phyloP scores from a whole-genome alignment of 768 basidiomycete genomes.

The Xerocomellus dryophilus region DNA sequence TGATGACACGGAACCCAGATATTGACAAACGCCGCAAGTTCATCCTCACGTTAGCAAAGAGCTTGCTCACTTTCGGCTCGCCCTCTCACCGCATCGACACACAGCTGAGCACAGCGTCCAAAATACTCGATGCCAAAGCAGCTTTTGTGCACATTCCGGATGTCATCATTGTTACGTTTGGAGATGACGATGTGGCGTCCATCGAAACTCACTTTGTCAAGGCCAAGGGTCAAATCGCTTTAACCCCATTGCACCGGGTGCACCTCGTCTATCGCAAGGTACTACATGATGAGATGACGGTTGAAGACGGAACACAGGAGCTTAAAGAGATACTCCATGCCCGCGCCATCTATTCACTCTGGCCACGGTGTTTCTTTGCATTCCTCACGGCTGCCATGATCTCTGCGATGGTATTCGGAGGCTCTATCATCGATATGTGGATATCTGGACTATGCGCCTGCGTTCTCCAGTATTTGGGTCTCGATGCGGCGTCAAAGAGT shows the following conservation, averaged over 20 bases:
- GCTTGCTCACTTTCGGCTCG: constrained; percentile 89
- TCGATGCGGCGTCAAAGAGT: constrained; percentile 81
- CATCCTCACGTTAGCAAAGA: constrained; percentile 81
- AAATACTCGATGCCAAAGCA: constrained; percentile 73
- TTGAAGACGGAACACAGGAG: constrained; percentile 64
- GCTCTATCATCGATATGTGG: constrained; percentile 79
- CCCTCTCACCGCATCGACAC: constrained; percentile 92
- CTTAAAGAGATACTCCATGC: constrained; percentile 63
- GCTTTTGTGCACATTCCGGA: constrained; percentile 83
- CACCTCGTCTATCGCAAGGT: constrained; percentile 85
- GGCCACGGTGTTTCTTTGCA: constrained; percentile 67
- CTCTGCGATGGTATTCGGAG: constrained; percentile 80
- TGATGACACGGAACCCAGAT: constrained; percentile 32
- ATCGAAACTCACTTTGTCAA: constrained; percentile 86
- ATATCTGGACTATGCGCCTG: constrained; percentile 68
- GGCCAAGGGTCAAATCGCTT: constrained; percentile 72
- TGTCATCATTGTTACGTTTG: constrained; percentile 78
- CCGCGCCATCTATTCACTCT: constrained; percentile 65
- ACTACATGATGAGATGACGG: constrained; percentile 75
- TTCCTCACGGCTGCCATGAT: constrained; percentile 79
- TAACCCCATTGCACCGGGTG: constrained; percentile 78
- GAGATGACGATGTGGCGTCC: constrained; percentile 66
- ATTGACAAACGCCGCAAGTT: constrained; percentile 59
- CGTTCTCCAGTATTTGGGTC: constrained; percentile 72
- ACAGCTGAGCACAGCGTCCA: constrained; percentile 76